These are phyloP conservation scores for Tilletia setariae DNA, from an alignment of 1,284 basidiomycete genomes.

Conservation along the genomic window DNA sequence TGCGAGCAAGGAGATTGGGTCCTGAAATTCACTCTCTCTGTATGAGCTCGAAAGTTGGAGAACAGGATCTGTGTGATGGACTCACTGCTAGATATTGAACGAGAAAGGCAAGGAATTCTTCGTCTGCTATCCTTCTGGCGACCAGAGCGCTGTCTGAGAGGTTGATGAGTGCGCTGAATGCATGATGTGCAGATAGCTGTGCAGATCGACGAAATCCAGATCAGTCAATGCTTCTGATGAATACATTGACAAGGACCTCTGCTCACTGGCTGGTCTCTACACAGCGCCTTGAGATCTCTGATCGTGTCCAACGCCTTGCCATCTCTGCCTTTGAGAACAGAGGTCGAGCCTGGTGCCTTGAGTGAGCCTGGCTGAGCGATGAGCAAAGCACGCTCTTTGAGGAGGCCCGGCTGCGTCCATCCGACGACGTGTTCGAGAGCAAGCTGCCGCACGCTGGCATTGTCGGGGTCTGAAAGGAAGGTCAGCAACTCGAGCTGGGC, in stretches of 20 bases:
- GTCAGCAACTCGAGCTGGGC: conserved; percentile 66
- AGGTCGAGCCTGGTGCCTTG: conserved; percentile 32
- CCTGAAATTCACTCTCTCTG: too few species aligned
- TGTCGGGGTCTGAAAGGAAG: conserved; percentile 76
- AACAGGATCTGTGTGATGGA: too few species aligned
- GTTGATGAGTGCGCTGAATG: conserved; percentile 89
- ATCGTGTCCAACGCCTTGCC: conserved; percentile 48
- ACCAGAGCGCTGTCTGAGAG: conserved; percentile 79
- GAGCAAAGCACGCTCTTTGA: conserved; percentile 40
- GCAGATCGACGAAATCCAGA: neutral
- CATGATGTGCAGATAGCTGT: conserved; percentile 78
- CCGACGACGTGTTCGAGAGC: conserved; percentile 75
- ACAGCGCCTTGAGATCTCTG: conserved; percentile 73
- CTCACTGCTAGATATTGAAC: conserved; percentile 85
- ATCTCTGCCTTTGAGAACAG: conserved; percentile 32
- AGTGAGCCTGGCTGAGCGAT: conserved; percentile 29
- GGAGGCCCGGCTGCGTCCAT: conserved; percentile 40
- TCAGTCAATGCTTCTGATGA: too few species aligned
- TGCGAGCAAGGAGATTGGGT: conserved; percentile 80
- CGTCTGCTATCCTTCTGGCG: conserved; percentile 67
- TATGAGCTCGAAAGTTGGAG: too few species aligned
- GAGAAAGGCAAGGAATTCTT: conserved; percentile 74
- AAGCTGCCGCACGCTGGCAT: conserved; percentile 80
- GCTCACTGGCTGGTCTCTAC: conserved; percentile 67
- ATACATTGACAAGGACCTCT: too few species aligned